phyloP scores from a whole-genome alignment of 441 rosid genomes.

The Gossypium trilobum region DNA sequence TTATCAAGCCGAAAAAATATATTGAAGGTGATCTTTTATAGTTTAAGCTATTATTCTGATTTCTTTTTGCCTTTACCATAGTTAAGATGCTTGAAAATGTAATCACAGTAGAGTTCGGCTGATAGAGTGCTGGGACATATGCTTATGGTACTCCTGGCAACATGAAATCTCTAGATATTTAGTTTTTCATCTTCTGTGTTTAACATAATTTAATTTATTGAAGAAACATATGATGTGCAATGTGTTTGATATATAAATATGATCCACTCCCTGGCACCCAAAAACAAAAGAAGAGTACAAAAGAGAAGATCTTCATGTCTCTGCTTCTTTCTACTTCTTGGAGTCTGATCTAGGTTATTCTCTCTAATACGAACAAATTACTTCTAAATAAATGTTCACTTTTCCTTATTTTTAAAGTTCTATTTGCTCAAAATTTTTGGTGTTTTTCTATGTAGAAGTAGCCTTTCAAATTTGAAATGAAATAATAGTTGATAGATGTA shows the following conservation, averaged over 20 bases:
- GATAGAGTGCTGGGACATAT: not conserved
- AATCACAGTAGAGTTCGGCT: not conserved
- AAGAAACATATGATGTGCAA: not conserved
- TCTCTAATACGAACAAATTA: not conserved
- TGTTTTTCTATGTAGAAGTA: not conserved
- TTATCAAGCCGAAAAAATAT: conserved; percentile 61
- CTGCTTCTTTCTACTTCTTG: not conserved
- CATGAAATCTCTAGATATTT: not conserved
- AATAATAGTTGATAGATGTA: not conserved
- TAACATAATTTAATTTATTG: not conserved
- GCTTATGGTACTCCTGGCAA: not conserved
- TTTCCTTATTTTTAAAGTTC: not conserved
- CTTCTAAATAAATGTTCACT: not conserved
- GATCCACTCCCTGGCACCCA: not conserved
- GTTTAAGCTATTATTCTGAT: conserved; percentile 13
- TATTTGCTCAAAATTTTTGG: not conserved
- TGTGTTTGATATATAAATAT: not conserved
- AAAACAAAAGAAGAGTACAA: not conserved
- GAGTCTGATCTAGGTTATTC: not conserved
- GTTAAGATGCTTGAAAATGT: not conserved
- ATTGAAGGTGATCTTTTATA: conserved; percentile 48
- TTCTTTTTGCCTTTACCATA: not conserved
- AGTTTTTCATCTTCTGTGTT: not conserved
- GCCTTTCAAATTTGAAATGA: conserved; percentile 5
- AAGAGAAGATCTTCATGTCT: not conserved